Percentiles rank a stretch among this genome's conserved stretches.
phyloP scores from a whole-genome alignment of 352 stramenopile species.

The Phytophthora rubi region DNA sequence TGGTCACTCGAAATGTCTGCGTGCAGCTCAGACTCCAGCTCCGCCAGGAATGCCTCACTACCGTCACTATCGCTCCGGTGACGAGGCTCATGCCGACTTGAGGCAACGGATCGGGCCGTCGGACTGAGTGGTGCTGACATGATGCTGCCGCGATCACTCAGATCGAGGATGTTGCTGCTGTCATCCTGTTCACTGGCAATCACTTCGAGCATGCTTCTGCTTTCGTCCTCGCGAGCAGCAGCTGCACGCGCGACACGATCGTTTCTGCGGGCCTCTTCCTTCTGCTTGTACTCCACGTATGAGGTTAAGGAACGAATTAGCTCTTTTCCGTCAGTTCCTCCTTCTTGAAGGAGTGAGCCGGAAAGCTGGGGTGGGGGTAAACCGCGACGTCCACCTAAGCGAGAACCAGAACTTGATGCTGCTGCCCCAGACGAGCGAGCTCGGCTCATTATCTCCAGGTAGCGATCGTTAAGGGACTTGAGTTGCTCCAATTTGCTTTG shows the following conservation, averaged over 20 bases:
- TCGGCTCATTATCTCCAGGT: conserved; percentile 33
- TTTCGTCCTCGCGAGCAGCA: conserved; percentile 29
- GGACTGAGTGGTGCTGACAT: conserved; percentile 14
- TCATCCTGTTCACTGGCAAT: conserved; percentile 10
- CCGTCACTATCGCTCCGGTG: conserved; percentile 7
- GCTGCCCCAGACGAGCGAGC: conserved; percentile 12
- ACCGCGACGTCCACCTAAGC: conserved; percentile 14
- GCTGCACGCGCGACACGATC: conserved; percentile 27
- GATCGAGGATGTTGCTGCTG: conserved; percentile 12
- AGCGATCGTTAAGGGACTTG: conserved; percentile 26
- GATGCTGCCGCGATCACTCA: conserved; percentile 20
- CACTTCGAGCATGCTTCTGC: conserved; percentile 7
- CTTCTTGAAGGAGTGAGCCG: conserved; percentile 1
- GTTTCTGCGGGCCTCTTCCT: conserved; percentile 24
- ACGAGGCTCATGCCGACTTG: conserved; percentile 2
- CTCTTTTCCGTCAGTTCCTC: conserved; percentile 16
- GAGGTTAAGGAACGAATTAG: conserved; percentile 20
- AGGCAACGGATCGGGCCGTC: conserved; percentile 5
- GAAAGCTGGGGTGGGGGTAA: conserved; percentile 8
- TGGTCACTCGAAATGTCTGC: conserved; percentile 24
- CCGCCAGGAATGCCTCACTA: conserved; percentile 30
- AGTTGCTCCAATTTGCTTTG: conserved; percentile 30
- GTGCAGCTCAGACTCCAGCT: conserved; percentile 37
- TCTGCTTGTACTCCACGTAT: conserved; percentile 37
- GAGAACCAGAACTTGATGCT: conserved; percentile 7